Evolutionary conservation across 2,329 filamentous ascomycete species (phyloP).

Genomic region (Ophiosphaerella herpotricha): DNA sequence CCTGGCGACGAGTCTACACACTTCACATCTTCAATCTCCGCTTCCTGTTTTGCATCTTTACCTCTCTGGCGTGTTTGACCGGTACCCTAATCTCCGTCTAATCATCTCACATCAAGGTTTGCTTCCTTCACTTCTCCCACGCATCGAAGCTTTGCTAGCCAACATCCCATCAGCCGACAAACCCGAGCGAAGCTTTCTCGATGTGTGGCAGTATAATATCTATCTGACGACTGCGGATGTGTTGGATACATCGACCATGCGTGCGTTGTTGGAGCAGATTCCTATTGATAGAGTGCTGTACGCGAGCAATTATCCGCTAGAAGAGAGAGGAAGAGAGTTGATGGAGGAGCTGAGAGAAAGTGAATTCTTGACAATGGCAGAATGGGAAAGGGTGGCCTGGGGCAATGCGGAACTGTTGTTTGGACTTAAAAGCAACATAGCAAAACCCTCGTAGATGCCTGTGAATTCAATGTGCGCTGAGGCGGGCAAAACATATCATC

Average conservation of each 20-base stretch:
- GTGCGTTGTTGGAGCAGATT: constrained; percentile 50
- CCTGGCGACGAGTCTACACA: constrained; percentile 34
- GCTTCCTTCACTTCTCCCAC: constrained; percentile 61
- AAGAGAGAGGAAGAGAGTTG: constrained; percentile 54
- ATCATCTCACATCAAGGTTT: constrained; percentile 59
- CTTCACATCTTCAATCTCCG: constrained; percentile 58
- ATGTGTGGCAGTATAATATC: constrained; percentile 61
- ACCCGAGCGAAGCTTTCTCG: constrained; percentile 45
- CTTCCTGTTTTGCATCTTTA: constrained; percentile 57
- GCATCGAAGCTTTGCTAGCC: constrained; percentile 42
- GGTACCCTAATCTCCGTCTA: constrained; percentile 59
- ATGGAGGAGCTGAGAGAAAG: constrained; percentile 56
- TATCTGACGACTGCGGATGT: constrained; percentile 63
- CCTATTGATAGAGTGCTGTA: constrained; percentile 59
- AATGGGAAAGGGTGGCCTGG: constrained; percentile 56
- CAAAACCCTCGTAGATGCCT: not conserved
- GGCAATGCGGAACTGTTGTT: constrained; percentile 54
- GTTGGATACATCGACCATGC: constrained; percentile 56
- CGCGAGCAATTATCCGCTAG: constrained; percentile 64
- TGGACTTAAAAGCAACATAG: constrained; percentile 9
- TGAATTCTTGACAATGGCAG: constrained; percentile 55
- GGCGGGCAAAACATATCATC: not conserved
- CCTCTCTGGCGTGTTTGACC: constrained; percentile 60
- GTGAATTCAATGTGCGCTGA: too few species aligned
- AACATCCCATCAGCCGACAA: constrained; percentile 19